A percentile compares a stretch with the other conserved stretches of the same genome.
Evolutionary conservation across 2,329 filamentous ascomycete species (phyloP).

Genomic region (Davidsoniella australis): DNA sequence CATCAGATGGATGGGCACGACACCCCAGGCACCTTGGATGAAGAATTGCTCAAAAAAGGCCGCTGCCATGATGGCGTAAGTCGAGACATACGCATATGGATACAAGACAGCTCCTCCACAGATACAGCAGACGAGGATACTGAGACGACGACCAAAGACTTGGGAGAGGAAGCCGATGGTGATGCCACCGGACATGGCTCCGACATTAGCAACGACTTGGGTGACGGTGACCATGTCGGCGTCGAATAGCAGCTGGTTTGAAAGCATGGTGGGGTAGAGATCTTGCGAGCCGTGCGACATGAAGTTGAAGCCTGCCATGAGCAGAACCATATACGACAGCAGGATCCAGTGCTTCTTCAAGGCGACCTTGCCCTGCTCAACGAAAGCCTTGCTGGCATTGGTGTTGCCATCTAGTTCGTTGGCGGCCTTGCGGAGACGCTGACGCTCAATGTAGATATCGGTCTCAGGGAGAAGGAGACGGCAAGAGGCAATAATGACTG

Average conservation of each 20-base stretch:
- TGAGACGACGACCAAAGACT: conserved; percentile 53
- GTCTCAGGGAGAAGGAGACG: conserved; percentile 68
- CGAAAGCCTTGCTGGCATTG: conserved; percentile 39
- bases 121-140: conserved; percentile 44
- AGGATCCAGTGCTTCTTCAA: conserved; percentile 66
- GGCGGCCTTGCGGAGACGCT: conserved; percentile 38
- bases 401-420: conserved; percentile 14
- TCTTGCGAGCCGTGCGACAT: conserved; percentile 70
- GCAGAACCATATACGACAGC: conserved; percentile 39
- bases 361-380: conserved; percentile 62
- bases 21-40: conserved; percentile 60
- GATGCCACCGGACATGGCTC: conserved; percentile 56
- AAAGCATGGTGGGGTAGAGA: conserved; percentile 59
- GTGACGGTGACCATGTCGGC: conserved; percentile 42
- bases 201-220: conserved; percentile 65
- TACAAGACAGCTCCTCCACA: conserved; percentile 47
- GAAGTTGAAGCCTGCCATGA: conserved; percentile 57
- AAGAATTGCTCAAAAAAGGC: conserved; percentile 62
- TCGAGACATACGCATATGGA: conserved; percentile 49
- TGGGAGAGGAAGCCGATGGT: conserved; percentile 60
- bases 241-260: conserved; percentile 30
- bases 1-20: conserved; percentile 64
- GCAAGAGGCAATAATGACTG: conserved; percentile 64
- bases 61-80: conserved; percentile 40
- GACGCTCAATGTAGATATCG: conserved; percentile 49